phyloP scores from a whole-genome alignment of 768 basidiomycete genomes.

The Hypholoma fasciculare region DNA sequence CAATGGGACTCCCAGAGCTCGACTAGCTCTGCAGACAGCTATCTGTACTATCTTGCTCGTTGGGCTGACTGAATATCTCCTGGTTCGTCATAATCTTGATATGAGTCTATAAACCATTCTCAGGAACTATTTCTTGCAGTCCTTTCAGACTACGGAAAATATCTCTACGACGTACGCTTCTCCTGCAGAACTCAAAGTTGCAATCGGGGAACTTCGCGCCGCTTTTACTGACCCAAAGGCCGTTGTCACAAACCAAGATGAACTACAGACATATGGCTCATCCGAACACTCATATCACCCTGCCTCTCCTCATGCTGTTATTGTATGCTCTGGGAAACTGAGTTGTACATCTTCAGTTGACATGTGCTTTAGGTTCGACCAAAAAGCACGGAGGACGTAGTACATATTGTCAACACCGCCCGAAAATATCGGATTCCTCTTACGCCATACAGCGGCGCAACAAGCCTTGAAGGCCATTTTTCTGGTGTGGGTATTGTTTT shows the following conservation, averaged over 20 bases:
- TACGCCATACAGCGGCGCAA: conserved; percentile 82
- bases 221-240: conserved; percentile 45
- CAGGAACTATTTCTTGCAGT: too few relatives aligned
- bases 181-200: conserved; percentile 42
- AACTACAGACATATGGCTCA: conserved; percentile 57
- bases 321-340: conserved; percentile 28
- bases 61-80: conserved; percentile 24
- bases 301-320: conserved; percentile 53
- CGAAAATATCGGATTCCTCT: conserved; percentile 74
- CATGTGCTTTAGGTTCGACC: conserved; percentile 50
- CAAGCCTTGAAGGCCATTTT: conserved; percentile 86
- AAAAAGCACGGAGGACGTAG: conserved; percentile 76
- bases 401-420: conserved; percentile 76
- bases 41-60: conserved; percentile 37
- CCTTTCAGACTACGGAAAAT: too few relatives aligned
- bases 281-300: conserved; percentile 73
- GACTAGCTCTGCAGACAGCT: conserved; percentile 35
- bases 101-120: background rate
- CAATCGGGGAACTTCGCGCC: conserved; percentile 52
- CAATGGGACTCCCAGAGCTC: conserved; percentile 29
- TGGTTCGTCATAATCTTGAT: conserved; percentile 15
- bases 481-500: conserved; percentile 52
- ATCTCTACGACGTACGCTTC: conserved; percentile 40
- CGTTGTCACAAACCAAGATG: conserved; percentile 52
- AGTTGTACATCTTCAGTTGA: conserved; percentile 1